Conservation (phyloP, 179 eudicot species). For the Silene coronaria region DNA sequence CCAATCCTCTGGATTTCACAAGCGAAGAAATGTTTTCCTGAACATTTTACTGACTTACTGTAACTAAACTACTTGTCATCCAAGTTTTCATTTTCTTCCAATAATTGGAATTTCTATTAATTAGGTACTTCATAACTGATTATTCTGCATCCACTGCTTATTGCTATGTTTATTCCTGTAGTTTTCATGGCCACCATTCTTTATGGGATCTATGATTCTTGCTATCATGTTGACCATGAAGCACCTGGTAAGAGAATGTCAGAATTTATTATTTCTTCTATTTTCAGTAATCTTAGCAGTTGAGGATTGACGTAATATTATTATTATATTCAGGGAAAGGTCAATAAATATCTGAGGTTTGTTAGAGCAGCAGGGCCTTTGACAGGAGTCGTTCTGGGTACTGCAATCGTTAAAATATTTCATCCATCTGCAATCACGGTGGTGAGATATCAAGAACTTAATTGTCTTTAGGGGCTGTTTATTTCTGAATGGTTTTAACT, state of each 20-base stretch:
- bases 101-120: slow-evolving; percentile 1
- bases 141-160: slow-evolving; percentile 2
- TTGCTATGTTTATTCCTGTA: slow-evolving; percentile 30
- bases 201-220: slow-evolving; percentile 74
- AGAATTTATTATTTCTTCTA: not conserved
- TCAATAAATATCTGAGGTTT: slow-evolving; percentile 64
- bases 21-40: not conserved
- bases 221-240: slow-evolving; percentile 82
- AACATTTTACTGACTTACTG: not conserved
- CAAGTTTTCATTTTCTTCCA: not conserved
- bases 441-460: slow-evolving; percentile 50
- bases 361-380: slow-evolving; percentile 94
- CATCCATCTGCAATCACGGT: slow-evolving; percentile 80
- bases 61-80: not conserved
- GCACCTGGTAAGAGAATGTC: slow-evolving; percentile 61
- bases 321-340: slow-evolving; percentile 57
- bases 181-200: slow-evolving; percentile 97
- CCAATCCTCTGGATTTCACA: not conserved
- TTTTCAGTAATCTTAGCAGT: not conserved
- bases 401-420: slow-evolving; percentile 66
- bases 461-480: slow-evolving; percentile 2
- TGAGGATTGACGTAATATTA: slow-evolving; percentile 16
- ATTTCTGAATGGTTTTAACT: not conserved
- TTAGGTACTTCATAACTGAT: not conserved
- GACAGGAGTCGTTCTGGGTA: slow-evolving; percentile 89